Evolutionary conservation across 345 rosid genomes (phyloP), one percentile per base, ranked within the genome.

Genomic region (Pelargonium nanum): DNA sequence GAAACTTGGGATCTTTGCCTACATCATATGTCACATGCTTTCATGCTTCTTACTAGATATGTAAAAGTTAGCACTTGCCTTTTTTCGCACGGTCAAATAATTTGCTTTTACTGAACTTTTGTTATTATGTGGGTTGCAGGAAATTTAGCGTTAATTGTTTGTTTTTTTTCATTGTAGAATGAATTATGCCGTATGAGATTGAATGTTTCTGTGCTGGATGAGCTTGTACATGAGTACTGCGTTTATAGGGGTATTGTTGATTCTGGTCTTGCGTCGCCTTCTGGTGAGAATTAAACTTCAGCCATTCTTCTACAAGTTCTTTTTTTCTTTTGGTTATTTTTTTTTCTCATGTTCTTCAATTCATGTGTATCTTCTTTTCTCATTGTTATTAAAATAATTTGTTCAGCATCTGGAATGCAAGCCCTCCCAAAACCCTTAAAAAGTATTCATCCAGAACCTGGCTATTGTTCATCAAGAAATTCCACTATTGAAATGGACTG

Each of bases 181-280:
- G 98, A 92, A 72, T 67, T 92, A 63, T 92, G 93, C 70, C 84
- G 91, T 75, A 92, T 82, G 89, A 87, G 80, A 58, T 70, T 89
- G 68, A 82, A 89, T 73, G 78, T 83, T 66, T 72, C 88, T 15
- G 68, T 79, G 74, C 91, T 89, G 53, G 98, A 92, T 65, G 91
- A 81, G 70, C 89, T 89, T 65, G 89, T 92, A 24, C 83, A 65
- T 16, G 97, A 92, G 76, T 92, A 92, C 66, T 92, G 97, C 79
- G 80, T 92, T 32, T 92, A 87, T 56, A 78, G 98, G 79, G 98
- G 98, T 62, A 83, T 92, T 58, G 79, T 89, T 15, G 83, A 81
- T 48, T 79, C 85, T 64, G 80, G 77, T 65, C 32, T 62, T 64
- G 20, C 71, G 20, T 24, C 63, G 48, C 51, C 67, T 64, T 65